phyloP scores from a whole-genome alignment of 208 protist genomes.

The Leishmania tarentolae region DNA sequence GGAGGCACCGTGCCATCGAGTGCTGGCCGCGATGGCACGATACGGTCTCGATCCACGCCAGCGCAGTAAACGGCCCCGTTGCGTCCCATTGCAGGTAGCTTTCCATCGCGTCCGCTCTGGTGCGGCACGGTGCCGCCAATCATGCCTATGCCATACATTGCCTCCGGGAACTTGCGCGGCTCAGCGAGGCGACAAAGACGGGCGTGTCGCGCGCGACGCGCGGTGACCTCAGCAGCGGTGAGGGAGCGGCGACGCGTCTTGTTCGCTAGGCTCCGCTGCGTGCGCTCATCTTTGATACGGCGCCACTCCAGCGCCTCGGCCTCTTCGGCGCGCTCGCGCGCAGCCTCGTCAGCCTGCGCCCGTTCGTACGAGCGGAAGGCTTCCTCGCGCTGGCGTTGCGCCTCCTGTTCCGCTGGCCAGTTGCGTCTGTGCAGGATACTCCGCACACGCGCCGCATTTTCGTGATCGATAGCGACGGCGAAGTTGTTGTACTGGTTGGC shows the following conservation, averaged over 20 bases:
- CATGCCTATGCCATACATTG: constrained; percentile 32
- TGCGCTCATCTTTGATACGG: constrained; percentile 29
- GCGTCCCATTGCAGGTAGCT: constrained; percentile 50
- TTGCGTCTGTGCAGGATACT: constrained; percentile 40
- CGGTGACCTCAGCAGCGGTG: constrained; percentile 20
- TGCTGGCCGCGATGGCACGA: constrained; percentile 55
- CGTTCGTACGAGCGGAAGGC: constrained; percentile 34
- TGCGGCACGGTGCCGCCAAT: constrained; percentile 55
- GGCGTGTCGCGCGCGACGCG: constrained; percentile 20
- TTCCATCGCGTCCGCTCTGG: constrained; percentile 33
- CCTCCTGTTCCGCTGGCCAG: constrained; percentile 24
- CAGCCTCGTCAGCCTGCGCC: constrained; percentile 27
- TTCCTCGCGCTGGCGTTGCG: constrained; percentile 31
- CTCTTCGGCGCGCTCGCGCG: constrained; percentile 19
- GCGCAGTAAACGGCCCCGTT: constrained; percentile 59
- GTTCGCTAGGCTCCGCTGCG: constrained; percentile 13
- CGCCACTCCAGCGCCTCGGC: constrained; percentile 31
- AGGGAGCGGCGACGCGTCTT: constrained; percentile 6
- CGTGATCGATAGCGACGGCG: constrained; percentile 54
- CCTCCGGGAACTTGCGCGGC: constrained; percentile 35
- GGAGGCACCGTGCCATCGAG: constrained; percentile 39
- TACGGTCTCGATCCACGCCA: constrained; percentile 83
- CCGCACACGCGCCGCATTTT: constrained; percentile 61
- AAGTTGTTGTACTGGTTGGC: constrained; percentile 64
- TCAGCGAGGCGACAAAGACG: constrained; percentile 52